Conservation (phyloP, 2,329 filamentous ascomycete genomes). For the Escovopsis sp. region DNA sequence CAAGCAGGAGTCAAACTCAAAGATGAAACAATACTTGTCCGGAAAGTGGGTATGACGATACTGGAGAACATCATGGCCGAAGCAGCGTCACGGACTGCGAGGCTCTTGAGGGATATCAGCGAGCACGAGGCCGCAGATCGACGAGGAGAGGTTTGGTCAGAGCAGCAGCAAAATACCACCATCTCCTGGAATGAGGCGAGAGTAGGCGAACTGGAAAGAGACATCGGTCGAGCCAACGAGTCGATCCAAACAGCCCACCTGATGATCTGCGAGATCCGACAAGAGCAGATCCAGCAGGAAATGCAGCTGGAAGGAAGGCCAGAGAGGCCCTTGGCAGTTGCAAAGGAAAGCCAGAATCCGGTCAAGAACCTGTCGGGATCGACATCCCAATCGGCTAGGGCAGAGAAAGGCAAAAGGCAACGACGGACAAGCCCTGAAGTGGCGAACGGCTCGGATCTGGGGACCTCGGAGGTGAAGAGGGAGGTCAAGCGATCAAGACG, state of each 20-base stretch:
- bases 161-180: conserved; percentile 28
- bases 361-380: no score
- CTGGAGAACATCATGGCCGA: conserved; percentile 30
- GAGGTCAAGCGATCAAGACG: conserved; percentile 32
- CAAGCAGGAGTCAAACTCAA: conserved; percentile 21
- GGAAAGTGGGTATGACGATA: conserved; percentile 22
- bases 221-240: conserved; percentile 32
- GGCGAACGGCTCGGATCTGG: conserved; percentile 10
- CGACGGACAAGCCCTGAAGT: no score
- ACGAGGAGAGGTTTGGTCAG: conserved; percentile 19
- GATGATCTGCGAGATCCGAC: conserved; percentile 28
- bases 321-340: no score
- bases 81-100: conserved; percentile 23
- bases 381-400: no score
- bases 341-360: no score
- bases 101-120: conserved; percentile 24
- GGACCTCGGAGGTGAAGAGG: conserved; percentile 14
- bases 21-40: conserved; percentile 20
- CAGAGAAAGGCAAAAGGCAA: no score
- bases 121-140: conserved; percentile 21
- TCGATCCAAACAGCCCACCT: conserved; percentile 32
- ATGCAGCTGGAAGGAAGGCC: no score
- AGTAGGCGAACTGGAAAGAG: conserved; percentile 31
- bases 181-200: conserved; percentile 37
- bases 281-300: conserved; percentile 29